Conservation (phyloP, 2,329 filamentous ascomycete genomes). For the Colletotrichum sp. region DNA sequence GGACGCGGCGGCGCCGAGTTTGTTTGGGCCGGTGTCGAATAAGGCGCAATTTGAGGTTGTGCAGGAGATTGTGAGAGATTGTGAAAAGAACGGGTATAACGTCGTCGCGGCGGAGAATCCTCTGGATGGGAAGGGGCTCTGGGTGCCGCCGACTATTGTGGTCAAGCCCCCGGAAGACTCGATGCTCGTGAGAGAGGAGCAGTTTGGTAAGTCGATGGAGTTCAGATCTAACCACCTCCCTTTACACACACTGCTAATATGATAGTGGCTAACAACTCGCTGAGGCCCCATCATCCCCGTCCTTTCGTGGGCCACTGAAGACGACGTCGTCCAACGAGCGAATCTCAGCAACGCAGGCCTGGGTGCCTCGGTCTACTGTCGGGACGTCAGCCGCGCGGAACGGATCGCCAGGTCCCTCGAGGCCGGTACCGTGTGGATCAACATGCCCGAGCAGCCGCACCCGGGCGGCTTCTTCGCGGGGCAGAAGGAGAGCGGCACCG, state of each 20-base stretch:
- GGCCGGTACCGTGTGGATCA: conserved; percentile 66
- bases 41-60: conserved; percentile 66
- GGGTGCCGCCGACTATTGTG: conserved; percentile 62
- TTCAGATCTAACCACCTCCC: not conserved
- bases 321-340: conserved; percentile 61
- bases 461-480: conserved; percentile 34
- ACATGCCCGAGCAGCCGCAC: conserved; percentile 40
- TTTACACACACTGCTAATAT: no score
- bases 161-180: conserved; percentile 64
- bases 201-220: conserved; percentile 34
- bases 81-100: conserved; percentile 30
- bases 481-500: conserved; percentile 37
- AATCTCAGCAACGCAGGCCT: conserved; percentile 59
- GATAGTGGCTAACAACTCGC: not conserved
- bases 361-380: conserved; percentile 63
- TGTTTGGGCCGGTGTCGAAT: conserved; percentile 67
- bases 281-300: conserved; percentile 67
- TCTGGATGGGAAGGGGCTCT: conserved; percentile 52
- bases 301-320: conserved; percentile 64
- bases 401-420: conserved; percentile 59
- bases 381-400: conserved; percentile 54
- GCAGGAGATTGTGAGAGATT: conserved; percentile 47
- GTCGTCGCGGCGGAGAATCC: conserved; percentile 32
- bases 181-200: conserved; percentile 59
- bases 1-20: conserved; percentile 20